Base-by-base conservation (phyloP, 2,329 filamentous ascomycete genomes). In the Dothidotthia symphoricarpi region DNA sequence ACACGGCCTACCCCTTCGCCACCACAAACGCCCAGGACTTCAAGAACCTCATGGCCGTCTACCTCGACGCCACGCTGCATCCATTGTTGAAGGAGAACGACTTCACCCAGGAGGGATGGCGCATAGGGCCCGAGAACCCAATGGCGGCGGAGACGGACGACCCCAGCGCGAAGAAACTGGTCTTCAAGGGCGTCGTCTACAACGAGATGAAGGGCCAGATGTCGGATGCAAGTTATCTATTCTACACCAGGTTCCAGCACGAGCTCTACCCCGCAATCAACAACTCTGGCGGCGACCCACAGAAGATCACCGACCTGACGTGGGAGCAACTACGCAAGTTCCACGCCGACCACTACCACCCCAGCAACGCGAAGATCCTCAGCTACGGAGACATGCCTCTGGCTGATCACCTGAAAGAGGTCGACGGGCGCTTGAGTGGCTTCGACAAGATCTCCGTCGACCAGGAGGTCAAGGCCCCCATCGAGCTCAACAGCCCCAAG, bases 151-250 rank as follows among this genome's bases (percentile, higher is more conserved):
- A 65, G 49, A 49, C 72, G 39, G 49, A 70, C 47, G 53, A 70
- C 41, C 55, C 71, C 47, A 57, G 82, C 39, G 78, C 82, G 60
- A 80, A 82, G 64, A 81, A 81, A 47, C 71, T 95, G 27, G 87
- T 95, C 1, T 97, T 97, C 76, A 97, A 97, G 71, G 91, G 91
- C 16, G 93, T 97, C 1, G 91, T 97, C 1, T 97, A 97, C 72
- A 98, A 98, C 59, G 93, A 98, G 72, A 98, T 98, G 93, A 98
- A 98, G 71, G 93, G 93, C 0, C 90, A 96, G 63, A 95, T 97
- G 83, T 97, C 93, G 2, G 93, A 98, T 66, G 89, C 91, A 6
- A 88, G 88, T 51, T 98, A 98, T 59, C 74, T 97, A 1, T 98
- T 88, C 73, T 97, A 96, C 66, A 95, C 96, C 52, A 80, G 85